Percentiles rank a stretch among this genome's conserved stretches.
Conservation (phyloP, 2,329 filamentous ascomycete genomes). For the Tolypocladium ovalisporum region DNA sequence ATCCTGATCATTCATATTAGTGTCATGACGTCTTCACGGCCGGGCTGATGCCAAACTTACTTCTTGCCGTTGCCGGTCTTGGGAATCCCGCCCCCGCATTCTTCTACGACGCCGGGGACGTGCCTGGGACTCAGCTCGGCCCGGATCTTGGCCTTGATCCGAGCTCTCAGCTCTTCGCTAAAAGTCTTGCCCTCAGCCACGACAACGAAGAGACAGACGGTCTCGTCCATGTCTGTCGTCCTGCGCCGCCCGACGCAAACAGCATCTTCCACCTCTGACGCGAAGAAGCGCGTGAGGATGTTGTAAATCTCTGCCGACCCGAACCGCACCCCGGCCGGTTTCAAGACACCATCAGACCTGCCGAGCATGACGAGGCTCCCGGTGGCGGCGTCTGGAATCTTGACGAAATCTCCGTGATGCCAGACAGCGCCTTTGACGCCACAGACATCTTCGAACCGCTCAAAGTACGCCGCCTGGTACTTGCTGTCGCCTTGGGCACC, state of each 20-base stretch:
- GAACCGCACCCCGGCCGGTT: slow-evolving; percentile 84
- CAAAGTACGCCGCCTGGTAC: slow-evolving; percentile 80
- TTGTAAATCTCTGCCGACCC: slow-evolving; percentile 96
- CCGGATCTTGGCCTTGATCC: slow-evolving; percentile 59
- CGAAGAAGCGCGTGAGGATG: slow-evolving; percentile 75
- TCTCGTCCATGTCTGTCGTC: slow-evolving; percentile 66
- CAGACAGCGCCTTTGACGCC: slow-evolving; percentile 44
- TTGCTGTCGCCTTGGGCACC: slow-evolving; percentile 53
- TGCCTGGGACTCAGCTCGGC: slow-evolving; percentile 79
- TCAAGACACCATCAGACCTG: slow-evolving; percentile 83
- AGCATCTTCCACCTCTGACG: slow-evolving; percentile 67
- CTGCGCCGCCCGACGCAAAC: slow-evolving; percentile 75
- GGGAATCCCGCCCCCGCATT: slow-evolving; percentile 71
- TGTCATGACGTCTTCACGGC: neutral
- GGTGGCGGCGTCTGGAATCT: slow-evolving; percentile 52
- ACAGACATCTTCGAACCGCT: slow-evolving; percentile 52
- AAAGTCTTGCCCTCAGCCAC: slow-evolving; percentile 52
- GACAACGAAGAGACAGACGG: slow-evolving; percentile 80
- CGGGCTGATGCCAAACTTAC: slow-evolving; percentile 32
- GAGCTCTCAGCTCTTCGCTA: slow-evolving; percentile 44
- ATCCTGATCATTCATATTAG: slow-evolving; percentile 43
- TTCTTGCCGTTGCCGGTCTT: slow-evolving; percentile 95
- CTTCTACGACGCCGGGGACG: slow-evolving; percentile 73
- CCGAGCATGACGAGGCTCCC: slow-evolving; percentile 85
- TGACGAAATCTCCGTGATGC: slow-evolving; percentile 92